Percentiles rank a stretch among this genome's conserved stretches.
phyloP scores from a whole-genome alignment of 2,329 filamentous ascomycete species.

The Sporothrix protearum region DNA sequence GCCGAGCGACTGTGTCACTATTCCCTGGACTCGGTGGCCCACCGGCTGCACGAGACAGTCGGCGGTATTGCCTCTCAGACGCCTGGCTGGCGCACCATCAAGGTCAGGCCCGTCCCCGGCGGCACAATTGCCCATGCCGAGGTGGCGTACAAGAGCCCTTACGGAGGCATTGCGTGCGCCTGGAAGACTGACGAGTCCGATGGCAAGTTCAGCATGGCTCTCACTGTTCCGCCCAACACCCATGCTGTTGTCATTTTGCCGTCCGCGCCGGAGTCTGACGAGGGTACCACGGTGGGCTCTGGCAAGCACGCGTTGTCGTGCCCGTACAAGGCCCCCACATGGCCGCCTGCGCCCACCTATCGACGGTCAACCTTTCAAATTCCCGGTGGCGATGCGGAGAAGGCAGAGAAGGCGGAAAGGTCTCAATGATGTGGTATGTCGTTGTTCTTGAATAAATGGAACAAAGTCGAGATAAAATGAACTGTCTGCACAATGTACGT shows the following conservation, averaged over 20 bases:
- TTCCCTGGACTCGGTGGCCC: conserved; percentile 34
- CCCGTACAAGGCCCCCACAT: background rate
- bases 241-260: background rate
- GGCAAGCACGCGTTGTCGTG: conserved; percentile 1
- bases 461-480: too few relatives aligned
- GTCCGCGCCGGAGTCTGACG: background rate
- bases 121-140: background rate
- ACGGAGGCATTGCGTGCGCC: background rate
- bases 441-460: too few relatives aligned
- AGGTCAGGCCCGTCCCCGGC: background rate
- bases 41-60: conserved; percentile 12
- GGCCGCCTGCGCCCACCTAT: background rate
- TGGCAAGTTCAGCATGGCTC: background rate
- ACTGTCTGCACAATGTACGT: too few relatives aligned
- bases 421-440: too few relatives aligned
- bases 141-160: background rate
- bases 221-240: background rate
- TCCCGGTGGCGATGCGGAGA: background rate
- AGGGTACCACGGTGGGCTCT: background rate
- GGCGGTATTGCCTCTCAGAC: background rate
- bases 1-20: conserved; percentile 33
- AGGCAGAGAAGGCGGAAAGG: background rate
- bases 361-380: background rate
- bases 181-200: background rate
- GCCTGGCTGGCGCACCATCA: conserved; percentile 7